phyloP scores from a whole-genome alignment of 2,329 filamentous ascomycete genomes.

The Neofusicoccum ribis region DNA sequence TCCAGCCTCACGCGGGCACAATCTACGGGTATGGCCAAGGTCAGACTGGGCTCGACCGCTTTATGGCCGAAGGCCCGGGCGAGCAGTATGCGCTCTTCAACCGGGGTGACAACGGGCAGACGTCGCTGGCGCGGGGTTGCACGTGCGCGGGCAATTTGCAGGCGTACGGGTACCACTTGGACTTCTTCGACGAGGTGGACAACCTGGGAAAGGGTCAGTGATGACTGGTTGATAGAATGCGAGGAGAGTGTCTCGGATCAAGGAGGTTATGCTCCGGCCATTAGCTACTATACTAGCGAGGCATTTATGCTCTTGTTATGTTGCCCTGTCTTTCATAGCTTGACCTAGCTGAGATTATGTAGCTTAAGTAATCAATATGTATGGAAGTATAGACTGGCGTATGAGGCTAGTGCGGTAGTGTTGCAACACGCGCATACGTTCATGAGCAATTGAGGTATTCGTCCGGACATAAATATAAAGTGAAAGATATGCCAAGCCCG shows the following conservation, averaged over 20 bases:
- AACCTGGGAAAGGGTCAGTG: not conserved
- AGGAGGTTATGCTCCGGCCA: not conserved
- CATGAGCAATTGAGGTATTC: no score
- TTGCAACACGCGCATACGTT: no score
- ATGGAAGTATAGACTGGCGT: no score
- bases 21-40: not conserved
- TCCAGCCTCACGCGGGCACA: not conserved
- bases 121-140: slow-evolving; percentile 25
- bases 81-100: slow-evolving; percentile 28
- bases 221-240: not conserved
- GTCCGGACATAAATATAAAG: no score
- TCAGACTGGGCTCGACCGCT: slow-evolving; percentile 26
- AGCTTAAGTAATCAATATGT: no score
- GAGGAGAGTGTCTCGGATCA: not conserved
- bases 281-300: no score
- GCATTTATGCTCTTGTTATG: no score
- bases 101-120: slow-evolving; percentile 24
- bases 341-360: no score
- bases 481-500: no score
- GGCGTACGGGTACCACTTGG: not conserved
- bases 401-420: no score
- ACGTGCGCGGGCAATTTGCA: slow-evolving; percentile 19
- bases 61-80: slow-evolving; percentile 25
- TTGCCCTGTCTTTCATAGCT: no score
- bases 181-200: not conserved